Evolutionary conservation across 331 rosid genomes (phyloP).

Genomic region (Cucumis variabilis): DNA sequence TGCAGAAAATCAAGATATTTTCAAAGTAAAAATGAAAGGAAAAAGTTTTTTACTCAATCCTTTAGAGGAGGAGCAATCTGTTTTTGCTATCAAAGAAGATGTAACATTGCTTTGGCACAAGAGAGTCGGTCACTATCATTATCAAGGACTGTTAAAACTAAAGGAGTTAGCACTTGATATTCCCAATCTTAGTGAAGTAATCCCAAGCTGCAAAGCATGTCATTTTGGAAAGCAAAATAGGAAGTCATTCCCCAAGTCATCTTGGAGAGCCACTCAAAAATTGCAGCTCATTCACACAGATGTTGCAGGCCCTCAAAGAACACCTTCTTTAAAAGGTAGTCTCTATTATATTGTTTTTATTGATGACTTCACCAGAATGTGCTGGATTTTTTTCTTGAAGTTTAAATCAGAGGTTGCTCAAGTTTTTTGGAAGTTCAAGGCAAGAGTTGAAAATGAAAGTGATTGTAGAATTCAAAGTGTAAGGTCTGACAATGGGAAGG

Average conservation of each 20-base stretch:
- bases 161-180: background rate
- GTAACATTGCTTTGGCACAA: slow-evolving; percentile 25
- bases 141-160: background rate
- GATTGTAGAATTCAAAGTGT: background rate
- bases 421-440: too few relatives aligned
- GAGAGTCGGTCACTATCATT: slow-evolving; percentile 26
- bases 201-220: slow-evolving; percentile 18
- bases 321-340: too few relatives aligned
- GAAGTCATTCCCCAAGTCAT: background rate
- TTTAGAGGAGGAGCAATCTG: slow-evolving; percentile 64
- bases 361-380: slow-evolving; percentile 13
- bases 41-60: slow-evolving; percentile 31
- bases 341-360: background rate
- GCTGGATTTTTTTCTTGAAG: background rate
- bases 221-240: background rate
- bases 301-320: too few relatives aligned
- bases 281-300: slow-evolving; percentile 23
- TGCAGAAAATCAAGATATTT: background rate
- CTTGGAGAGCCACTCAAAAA: slow-evolving; percentile 14
- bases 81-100: background rate
- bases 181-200: background rate
- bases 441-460: background rate
- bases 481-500: background rate
- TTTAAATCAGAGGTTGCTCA: too few relatives aligned
- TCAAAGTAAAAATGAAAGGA: background rate